A percentile compares a stretch with the other conserved stretches of the same genome.
These are phyloP conservation scores for Trichomonas tenax DNA, from an alignment of 208 protist genomes.

Conservation along the genomic window DNA sequence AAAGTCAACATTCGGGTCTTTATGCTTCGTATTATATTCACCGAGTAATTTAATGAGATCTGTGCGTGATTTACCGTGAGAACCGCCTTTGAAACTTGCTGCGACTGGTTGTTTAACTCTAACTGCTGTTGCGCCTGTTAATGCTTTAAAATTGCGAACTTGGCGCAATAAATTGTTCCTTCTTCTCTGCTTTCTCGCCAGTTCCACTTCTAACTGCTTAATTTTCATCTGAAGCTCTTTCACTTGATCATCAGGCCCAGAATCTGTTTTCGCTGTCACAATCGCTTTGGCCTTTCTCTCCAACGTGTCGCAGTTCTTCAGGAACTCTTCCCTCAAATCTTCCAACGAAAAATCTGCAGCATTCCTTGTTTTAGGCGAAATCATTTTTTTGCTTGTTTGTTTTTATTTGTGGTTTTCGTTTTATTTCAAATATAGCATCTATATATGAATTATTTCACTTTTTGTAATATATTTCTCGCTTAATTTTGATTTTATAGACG, in stretches of 20 bases:
- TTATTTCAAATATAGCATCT: too few species aligned
- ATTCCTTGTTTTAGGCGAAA: background rate
- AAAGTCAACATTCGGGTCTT: background rate
- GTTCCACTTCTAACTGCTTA: background rate
- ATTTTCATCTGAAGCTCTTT: background rate
- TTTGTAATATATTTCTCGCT: too few species aligned
- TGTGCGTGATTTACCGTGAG: background rate
- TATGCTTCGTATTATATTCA: background rate
- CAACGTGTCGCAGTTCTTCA: background rate
- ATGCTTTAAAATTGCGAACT: background rate
- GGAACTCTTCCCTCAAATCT: background rate
- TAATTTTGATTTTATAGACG: too few species aligned
- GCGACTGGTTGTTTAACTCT: background rate
- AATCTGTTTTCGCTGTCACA: background rate
- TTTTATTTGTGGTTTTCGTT: too few species aligned
- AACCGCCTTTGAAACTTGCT: background rate
- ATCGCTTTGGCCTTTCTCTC: background rate
- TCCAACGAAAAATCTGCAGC: background rate
- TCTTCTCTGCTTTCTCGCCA: background rate
- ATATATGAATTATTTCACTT: too few species aligned
- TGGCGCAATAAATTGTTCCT: background rate
- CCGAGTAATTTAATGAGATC: background rate
- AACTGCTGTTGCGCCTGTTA: background rate
- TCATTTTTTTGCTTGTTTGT: background rate
- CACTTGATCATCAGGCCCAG: background rate